Conservation (phyloP, 768 basidiomycete genomes). For the Tubosaeta sp. region DNA sequence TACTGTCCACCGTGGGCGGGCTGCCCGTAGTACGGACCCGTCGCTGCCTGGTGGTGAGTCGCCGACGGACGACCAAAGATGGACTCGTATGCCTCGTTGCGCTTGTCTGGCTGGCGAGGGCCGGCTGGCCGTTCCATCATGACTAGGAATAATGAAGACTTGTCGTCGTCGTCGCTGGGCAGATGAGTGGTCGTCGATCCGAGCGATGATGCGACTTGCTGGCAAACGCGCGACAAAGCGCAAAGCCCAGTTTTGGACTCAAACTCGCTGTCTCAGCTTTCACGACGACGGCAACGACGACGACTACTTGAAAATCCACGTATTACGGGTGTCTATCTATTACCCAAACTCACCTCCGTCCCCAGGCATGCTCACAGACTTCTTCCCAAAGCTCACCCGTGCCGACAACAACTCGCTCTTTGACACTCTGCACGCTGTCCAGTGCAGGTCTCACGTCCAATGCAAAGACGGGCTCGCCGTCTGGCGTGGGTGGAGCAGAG, state of each 20-base stretch:
- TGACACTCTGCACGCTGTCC: constrained; percentile 75
- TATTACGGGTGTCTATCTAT: constrained; percentile 5
- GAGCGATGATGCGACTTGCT: constrained; percentile 4
- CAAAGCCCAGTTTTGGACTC: constrained; percentile 23
- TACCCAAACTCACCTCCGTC: constrained; percentile 12
- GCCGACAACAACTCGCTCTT: constrained; percentile 65
- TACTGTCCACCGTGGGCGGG: constrained; percentile 13
- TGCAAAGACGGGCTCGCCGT: constrained; percentile 92
- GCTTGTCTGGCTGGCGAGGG: constrained; percentile 64
- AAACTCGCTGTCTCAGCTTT: constrained; percentile 6
- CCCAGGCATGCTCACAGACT: constrained; percentile 30
- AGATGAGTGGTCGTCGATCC: constrained; percentile 5
- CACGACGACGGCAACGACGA: constrained; percentile 3
- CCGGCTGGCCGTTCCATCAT: constrained; percentile 55
- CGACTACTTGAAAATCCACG: neutral
- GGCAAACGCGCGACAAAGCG: constrained; percentile 12
- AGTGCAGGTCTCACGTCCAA: constrained; percentile 94
- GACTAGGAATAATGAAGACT: neutral
- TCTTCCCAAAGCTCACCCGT: constrained; percentile 65
- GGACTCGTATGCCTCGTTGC: constrained; percentile 77
- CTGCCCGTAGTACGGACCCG: constrained; percentile 14
- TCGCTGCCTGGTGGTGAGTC: constrained; percentile 41
- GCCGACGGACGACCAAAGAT: constrained; percentile 79
- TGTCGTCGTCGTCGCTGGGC: constrained; percentile 5
- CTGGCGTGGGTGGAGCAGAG: constrained; percentile 81